Evolutionary conservation across 148 eudicot genomes (phyloP), one percentile per base, ranked within the genome.

Genomic region (Cornus suecica): DNA sequence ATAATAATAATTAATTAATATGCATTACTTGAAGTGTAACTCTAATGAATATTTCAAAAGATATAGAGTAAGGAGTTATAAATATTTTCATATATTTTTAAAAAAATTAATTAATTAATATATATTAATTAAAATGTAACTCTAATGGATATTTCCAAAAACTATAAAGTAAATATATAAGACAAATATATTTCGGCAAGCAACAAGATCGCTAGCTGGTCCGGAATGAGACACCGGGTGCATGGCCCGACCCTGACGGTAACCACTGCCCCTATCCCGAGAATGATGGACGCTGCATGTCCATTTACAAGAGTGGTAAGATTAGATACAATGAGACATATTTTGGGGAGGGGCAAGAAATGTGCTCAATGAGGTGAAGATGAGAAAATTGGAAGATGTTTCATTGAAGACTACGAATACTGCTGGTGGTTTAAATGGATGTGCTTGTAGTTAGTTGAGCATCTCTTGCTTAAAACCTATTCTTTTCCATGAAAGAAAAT

Each of bases 151-250:
- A n/a, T n/a, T n/a, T n/a, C n/a, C n/a, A n/a, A n/a, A n/a, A n/a
- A n/a, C n/a, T n/a, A n/a, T n/a, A n/a, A n/a, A n/a, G n/a, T n/a
- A n/a, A n/a, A n/a, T n/a, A n/a, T n/a, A n/a, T n/a, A n/a, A n/a
- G n/a, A n/a, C n/a, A n/a, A n/a, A n/a, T n/a, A n/a, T n/a, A n/a
- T n/a, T n/a, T n/a, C n/a, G n/a, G n/a, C n/a, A n/a, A n/a, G n/a
- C n/a, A n/a, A n/a, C n/a, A n/a, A n/a, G 93, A 78, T 91, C 0
- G 85, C 93, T 18, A 84, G 84, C 68, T 91, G 97, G 96, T 93
- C 96, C 0, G 96, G 93, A 23, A 91, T 93, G 97, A 81, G 25
- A 23, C 90, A 91, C 77, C 82, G 24, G 97, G 97, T 1, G 83
- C 87, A 2, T 93, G 89, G 86, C 90, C 89, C 2, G 93, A 91